A percentile compares a stretch with the other conserved stretches of the same genome.
phyloP scores from a whole-genome alignment of 1,284 basidiomycete genomes.

The Cutaneotrichosporon mucoides region DNA sequence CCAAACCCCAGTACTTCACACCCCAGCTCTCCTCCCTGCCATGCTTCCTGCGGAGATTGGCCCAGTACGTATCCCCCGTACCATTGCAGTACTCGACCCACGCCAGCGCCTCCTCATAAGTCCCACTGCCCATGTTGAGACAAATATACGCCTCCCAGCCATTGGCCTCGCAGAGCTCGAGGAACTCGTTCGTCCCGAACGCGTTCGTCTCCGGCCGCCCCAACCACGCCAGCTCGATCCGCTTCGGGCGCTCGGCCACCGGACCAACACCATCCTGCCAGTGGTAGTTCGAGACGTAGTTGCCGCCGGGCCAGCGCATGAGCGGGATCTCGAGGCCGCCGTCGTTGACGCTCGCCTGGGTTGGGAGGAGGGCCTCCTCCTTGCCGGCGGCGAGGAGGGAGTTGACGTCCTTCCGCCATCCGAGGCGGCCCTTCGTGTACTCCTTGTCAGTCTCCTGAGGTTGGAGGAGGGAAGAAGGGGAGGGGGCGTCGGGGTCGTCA shows the following conservation, averaged over 20 bases:
- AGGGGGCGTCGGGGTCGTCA: slow-evolving; percentile 37
- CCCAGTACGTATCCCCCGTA: slow-evolving; percentile 50
- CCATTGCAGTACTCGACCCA: slow-evolving; percentile 64
- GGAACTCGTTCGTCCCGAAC: slow-evolving; percentile 59
- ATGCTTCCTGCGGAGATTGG: slow-evolving; percentile 56
- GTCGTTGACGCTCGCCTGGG: slow-evolving; percentile 18
- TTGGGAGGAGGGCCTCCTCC: too few species aligned
- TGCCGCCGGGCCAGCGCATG: slow-evolving; percentile 58
- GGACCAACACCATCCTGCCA: slow-evolving; percentile 64
- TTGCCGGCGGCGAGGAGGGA: slow-evolving; percentile 51
- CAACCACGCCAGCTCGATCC: slow-evolving; percentile 60
- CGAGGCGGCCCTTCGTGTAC: slow-evolving; percentile 45
- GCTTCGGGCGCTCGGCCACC: slow-evolving; percentile 54
- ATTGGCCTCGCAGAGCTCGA: slow-evolving; percentile 31
- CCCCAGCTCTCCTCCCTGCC: slow-evolving; percentile 58
- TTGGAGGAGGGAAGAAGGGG: too few species aligned
- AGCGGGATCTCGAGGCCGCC: slow-evolving; percentile 54
- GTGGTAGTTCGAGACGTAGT: slow-evolving; percentile 56
- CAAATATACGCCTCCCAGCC: slow-evolving; percentile 58
- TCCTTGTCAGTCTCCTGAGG: slow-evolving; percentile 23
- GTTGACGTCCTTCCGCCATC: slow-evolving; percentile 60
- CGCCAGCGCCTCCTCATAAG: slow-evolving; percentile 58
- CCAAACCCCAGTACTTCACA: slow-evolving; percentile 51
- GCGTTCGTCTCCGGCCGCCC: too few species aligned
- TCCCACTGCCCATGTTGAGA: slow-evolving; percentile 57